Evolutionary conservation across 352 stramenopile species (phyloP), one percentile per base, ranked within the genome.

Genomic region (Phytopythium litorale): DNA sequence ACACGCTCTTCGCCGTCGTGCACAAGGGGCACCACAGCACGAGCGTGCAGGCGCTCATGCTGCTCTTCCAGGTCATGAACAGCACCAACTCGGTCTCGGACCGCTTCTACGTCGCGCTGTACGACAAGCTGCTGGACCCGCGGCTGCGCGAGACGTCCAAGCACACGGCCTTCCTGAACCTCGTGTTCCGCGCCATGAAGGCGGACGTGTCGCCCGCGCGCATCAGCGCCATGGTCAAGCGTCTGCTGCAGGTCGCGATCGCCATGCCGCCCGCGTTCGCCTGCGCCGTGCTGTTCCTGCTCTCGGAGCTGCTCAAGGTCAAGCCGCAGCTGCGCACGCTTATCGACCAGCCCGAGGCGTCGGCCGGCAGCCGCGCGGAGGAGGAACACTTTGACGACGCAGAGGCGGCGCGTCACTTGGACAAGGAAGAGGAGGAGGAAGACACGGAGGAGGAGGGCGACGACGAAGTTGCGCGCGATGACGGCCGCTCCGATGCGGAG

Each of bases 141-240:
- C 92, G 97, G 43, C 73, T 98, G 58, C 76, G 79, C 35, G 87
- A 96, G 63, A 97, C 94, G 32, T 95, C 84, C 62, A 97, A 99
- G 72, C 80, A 98, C 66, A 98, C 96, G 18, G 81, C 99, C 56
- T 98, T 99, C 58, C 85, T 99, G 25, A 99, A 99, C 76, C 67
- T 99, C n/a, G 66, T 99, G 38, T 99, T 98, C 82, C 97, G 97
- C 54, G 93, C 96, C 13, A 94, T 99, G 64, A 99, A 99, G 71
- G 83, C 84, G 19, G 97, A 99, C 65, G 84, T 84, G 9, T 89
- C 94, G 3, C 64, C 70, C 16, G 82, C 84, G 19, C 84, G 98
- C 28, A 76, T 90, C 2, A 70, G 81, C 43, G 97, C 97, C 9
- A 98, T 99, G 70, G 70, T 91, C n/a, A 99, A 99, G 83, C 88